Base-by-base conservation (phyloP, 1,284 basidiomycete species). In the Moesziomyces antarcticus region DNA sequence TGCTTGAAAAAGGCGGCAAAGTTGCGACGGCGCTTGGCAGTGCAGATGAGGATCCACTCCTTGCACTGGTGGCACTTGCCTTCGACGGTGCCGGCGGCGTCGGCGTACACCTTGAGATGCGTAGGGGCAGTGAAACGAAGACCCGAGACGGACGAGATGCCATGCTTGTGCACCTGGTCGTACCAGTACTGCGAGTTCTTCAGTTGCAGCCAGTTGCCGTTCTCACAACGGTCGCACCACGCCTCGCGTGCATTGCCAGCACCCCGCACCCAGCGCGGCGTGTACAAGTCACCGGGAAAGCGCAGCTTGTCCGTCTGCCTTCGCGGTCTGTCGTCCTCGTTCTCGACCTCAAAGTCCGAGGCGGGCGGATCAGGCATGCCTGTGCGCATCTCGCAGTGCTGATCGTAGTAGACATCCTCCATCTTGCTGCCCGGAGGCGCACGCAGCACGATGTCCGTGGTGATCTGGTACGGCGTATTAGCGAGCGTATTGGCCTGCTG, bases 131-230 rank as follows among this genome's bases (percentile, higher is more conserved):
- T 69, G 43, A 75, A 79, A n/a, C 72, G 50, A 16, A 69, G 48
- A 13, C 77, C 77, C 3, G 75, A 78, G 13, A 72, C 65, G 5
- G 75, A 67, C 41, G 62, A 69, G 64, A 79, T 73, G 40, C 77
- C 77, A 46, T 79, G 77, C 56, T 72, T 76, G 65, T 71, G 63
- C 21, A 73, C 77, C 37, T 76, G 66, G 52, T 79, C 77, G 51
- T 77, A 79, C 77, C 77, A 76, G 56, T 77, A 77, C 61, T 77
- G 75, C 50, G 66, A 73, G 45, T 73, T 77, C 54, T 79, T 79
- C 21, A 79, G 49, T 55, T 78, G 72, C 25, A 79, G 44, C 77
- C 77, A 79, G 50, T 69, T 72, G 53, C 77, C 77, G 49, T 61
- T 56, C 48, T 76, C 73, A 50, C 77, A 79, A 1, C 71, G 69